These are phyloP conservation scores for Pterocarpus macrocarpus DNA, from an alignment of 306 rosid species.

Conservation along the genomic window DNA sequence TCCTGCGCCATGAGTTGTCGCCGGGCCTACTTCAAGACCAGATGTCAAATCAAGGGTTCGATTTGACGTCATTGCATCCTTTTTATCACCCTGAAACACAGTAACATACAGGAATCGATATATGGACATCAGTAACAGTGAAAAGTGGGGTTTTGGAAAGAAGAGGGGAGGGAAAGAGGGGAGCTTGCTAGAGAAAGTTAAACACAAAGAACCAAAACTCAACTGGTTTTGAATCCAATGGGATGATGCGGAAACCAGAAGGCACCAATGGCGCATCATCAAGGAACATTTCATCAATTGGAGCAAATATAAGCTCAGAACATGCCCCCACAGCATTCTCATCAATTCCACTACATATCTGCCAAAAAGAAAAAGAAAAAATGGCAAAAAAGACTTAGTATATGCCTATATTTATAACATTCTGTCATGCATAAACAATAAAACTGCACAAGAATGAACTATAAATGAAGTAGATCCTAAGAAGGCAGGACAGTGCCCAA, in stretches of 20 bases:
- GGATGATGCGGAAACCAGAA: conserved; percentile 95
- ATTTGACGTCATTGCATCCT: conserved; percentile 65
- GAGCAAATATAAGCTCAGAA: conserved; percentile 96
- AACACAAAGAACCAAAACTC: conserved; percentile 53
- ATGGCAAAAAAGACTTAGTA: background rate
- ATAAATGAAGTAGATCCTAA: background rate
- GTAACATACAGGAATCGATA: conserved; percentile 3
- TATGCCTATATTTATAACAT: background rate
- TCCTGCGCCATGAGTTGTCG: conserved; percentile 53
- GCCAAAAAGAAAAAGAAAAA: conserved; percentile 25
- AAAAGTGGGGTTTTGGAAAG: background rate
- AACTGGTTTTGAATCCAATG: conserved; percentile 94
- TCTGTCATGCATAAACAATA: background rate
- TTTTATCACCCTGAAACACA: conserved; percentile 71
- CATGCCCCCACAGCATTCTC: conserved; percentile 93
- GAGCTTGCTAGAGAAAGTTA: background rate
- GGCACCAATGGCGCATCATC: conserved; percentile 94
- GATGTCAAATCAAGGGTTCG: conserved; percentile 90
- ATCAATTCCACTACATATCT: conserved; percentile 94
- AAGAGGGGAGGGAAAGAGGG: background rate
- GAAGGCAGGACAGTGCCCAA: background rate
- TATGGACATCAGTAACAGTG: background rate
- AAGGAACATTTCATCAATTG: conserved; percentile 96
- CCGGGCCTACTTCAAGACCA: conserved; percentile 83
- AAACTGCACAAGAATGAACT: background rate